These are phyloP conservation scores for Takashimella koratensis DNA, from an alignment of 1,284 basidiomycete species.

Conservation along the genomic window DNA sequence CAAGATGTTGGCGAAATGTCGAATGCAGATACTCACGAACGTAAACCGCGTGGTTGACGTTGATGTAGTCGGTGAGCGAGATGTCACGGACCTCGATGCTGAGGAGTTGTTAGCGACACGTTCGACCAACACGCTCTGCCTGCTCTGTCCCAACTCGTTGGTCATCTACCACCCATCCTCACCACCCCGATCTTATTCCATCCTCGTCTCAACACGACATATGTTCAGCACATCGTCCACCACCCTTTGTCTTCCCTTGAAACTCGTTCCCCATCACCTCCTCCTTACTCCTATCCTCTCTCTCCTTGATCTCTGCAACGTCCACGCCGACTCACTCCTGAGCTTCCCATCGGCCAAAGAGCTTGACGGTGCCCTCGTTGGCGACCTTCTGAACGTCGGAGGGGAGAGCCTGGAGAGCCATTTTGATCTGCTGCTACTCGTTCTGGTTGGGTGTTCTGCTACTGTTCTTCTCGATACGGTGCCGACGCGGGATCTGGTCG, in stretches of 20 bases:
- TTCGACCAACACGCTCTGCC: too few species aligned
- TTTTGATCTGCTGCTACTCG: conserved; percentile 24
- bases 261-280: too few species aligned
- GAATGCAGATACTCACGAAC: conserved; percentile 56
- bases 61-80: conserved; percentile 97
- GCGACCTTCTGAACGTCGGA: conserved; percentile 79
- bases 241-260: too few species aligned
- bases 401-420: conserved; percentile 59
- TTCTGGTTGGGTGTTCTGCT: conserved; percentile 8
- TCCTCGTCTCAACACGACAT: too few species aligned
- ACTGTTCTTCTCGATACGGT: background rate
- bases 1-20: too few species aligned
- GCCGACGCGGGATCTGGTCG: background rate
- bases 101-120: conserved; percentile 20
- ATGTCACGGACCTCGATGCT: conserved; percentile 99
- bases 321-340: conserved; percentile 78
- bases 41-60: conserved; percentile 97
- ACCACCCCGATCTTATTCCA: too few species aligned
- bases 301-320: too few species aligned
- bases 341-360: conserved; percentile 96
- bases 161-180: too few species aligned
- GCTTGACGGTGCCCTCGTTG: conserved; percentile 69
- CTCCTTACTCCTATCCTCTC: too few species aligned
- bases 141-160: too few species aligned
- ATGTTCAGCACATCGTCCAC: too few species aligned